phyloP scores from a whole-genome alignment of 805 yeast genomes.

The Kuraishia cidri region DNA sequence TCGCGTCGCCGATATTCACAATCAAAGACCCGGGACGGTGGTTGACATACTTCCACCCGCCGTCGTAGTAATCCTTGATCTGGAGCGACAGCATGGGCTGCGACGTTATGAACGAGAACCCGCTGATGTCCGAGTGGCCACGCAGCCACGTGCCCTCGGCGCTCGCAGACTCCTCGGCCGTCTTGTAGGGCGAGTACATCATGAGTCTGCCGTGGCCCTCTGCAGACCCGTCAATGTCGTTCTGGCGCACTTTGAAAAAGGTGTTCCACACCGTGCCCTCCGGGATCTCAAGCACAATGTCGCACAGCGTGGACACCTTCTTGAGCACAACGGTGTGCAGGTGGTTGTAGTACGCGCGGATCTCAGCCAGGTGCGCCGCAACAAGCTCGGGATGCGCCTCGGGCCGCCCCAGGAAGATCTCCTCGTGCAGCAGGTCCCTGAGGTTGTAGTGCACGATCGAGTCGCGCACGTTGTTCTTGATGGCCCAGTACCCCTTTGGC shows the following conservation, averaged over 20 bases:
- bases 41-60: slow-evolving; percentile 23
- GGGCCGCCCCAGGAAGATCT: slow-evolving; percentile 15
- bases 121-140: slow-evolving; percentile 25
- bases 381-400: slow-evolving; percentile 30
- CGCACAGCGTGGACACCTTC: slow-evolving; percentile 29
- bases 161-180: slow-evolving; percentile 5
- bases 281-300: slow-evolving; percentile 34
- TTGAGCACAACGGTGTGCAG: slow-evolving; percentile 28
- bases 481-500: slow-evolving; percentile 39
- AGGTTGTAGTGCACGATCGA: slow-evolving; percentile 34
- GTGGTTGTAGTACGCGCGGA: slow-evolving; percentile 25
- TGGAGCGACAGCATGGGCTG: slow-evolving; percentile 25
- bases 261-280: slow-evolving; percentile 31
- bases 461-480: slow-evolving; percentile 32
- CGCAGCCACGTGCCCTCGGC: slow-evolving; percentile 16
- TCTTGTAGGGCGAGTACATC: slow-evolving; percentile 19
- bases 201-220: slow-evolving; percentile 29
- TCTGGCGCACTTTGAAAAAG: slow-evolving; percentile 22
- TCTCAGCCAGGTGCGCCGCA: slow-evolving; percentile 26
- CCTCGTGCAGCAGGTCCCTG: slow-evolving; percentile 26
- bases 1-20: slow-evolving; percentile 27
- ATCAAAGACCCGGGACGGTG: slow-evolving; percentile 22
- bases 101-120: slow-evolving; percentile 23
- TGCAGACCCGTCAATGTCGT: slow-evolving; percentile 25
- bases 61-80: slow-evolving; percentile 21